Base-by-base conservation (phyloP, 805 yeast genomes). In the Saturnispora gosingensis region DNA sequence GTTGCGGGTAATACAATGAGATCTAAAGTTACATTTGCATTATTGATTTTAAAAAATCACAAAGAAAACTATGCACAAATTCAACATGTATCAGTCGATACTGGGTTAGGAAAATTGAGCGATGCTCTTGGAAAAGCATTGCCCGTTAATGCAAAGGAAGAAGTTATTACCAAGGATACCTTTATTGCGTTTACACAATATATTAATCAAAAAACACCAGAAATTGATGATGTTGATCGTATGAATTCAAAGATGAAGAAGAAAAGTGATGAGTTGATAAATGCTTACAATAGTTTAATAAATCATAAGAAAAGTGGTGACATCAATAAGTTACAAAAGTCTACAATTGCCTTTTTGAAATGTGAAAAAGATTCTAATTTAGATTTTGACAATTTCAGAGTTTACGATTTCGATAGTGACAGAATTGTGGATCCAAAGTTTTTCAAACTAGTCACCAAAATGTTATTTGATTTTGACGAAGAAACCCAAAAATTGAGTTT, bases 61-160 rank as follows among this genome's bases (percentile, higher is more conserved):
- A 73, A 70, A 53, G 74, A 75, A 53, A 74, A 75, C 48, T 67
- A 68, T 45, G 69, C 73, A 36, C 66, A 70, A 42, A 63, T 78
- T 50, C 72, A 74, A 54, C 65, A 75, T 50, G 64, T 76, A 50
- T 71, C 73, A 47, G 65, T 83, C 38, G 78, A 82, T 54, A 78
- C 81, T 35, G 95, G 93, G 5, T 67, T 77, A 36, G 86, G 87
- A 59, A 78, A 77, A 48, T 71, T 87, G 53, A 76, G 79, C 53
- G 89, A 85, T 58, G 79, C 86, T 11, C 63, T 87, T 28, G 90
- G 90, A 27, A 84, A 81, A 60, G 77, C 83, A 38, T 69, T 81
- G 30, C 57, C 56, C 9, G 27, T 32, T 44, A 44, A 30, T 11
- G 22, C 35, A 10, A 30, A 51, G 11, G 42, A 44, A 6, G 18